Evolutionary conservation across 345 rosid genomes (phyloP).

Genomic region (Brassica juncea): DNA sequence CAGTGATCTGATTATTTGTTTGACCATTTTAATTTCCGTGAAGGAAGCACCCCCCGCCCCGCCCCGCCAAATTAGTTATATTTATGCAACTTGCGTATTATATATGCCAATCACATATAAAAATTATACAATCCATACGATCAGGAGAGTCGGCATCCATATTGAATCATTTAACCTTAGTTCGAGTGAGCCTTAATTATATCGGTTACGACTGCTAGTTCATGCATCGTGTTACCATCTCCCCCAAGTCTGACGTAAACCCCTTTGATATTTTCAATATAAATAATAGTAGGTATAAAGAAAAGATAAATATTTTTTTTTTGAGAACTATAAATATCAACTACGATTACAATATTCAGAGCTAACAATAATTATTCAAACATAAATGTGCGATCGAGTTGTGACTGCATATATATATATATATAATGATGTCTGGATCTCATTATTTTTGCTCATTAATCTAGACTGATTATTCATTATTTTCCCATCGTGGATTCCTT

Average conservation of each 20-base stretch:
- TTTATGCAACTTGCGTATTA: conserved; percentile 23
- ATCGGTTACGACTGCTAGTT: not conserved
- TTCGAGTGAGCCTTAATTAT: conserved; percentile 16
- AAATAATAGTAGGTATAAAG: not conserved
- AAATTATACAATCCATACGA: not conserved
- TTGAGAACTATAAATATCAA: not conserved
- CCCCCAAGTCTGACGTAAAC: conserved; percentile 40
- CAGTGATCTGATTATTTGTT: not conserved
- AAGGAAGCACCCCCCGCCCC: not conserved
- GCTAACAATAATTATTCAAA: not conserved
- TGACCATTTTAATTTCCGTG: not conserved
- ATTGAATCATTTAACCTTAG: conserved; percentile 6
- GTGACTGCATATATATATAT: not conserved
- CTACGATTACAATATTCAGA: not conserved
- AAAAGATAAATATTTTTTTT: not conserved
- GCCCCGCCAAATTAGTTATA: not conserved
- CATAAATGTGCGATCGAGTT: not conserved
- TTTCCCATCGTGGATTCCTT: not conserved
- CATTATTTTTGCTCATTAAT: not conserved
- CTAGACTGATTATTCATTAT: not conserved
- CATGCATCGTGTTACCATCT: conserved; percentile 28
- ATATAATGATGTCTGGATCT: not conserved
- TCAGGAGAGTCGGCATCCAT: conserved; percentile 17
- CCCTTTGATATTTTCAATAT: conserved; percentile 23
- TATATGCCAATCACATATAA: conserved; percentile 1